Percentiles rank a stretch among this genome's conserved stretches.
These are phyloP conservation scores for Euphorbia pulcherrima DNA, from an alignment of 345 rosid genomes.

Conservation along the genomic window DNA sequence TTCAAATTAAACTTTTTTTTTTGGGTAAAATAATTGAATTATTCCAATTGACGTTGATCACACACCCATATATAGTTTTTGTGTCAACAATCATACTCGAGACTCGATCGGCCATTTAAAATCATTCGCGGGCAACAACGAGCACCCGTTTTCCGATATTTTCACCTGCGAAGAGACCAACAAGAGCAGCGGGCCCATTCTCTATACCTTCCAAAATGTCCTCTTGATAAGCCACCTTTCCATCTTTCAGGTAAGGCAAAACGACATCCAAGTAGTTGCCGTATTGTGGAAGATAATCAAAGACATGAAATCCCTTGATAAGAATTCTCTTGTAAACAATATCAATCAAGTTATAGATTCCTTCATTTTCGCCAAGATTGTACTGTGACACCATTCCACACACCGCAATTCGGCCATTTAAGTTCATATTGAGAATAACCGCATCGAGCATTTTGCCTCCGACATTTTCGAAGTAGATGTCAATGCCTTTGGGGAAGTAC, in stretches of 20 bases:
- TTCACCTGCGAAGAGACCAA: slow-evolving; percentile 25
- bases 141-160: slow-evolving; percentile 33
- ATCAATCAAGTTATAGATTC: slow-evolving; percentile 25
- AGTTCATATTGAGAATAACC: slow-evolving; percentile 48
- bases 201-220: slow-evolving; percentile 31
- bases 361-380: slow-evolving; percentile 22
- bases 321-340: slow-evolving; percentile 20
- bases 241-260: slow-evolving; percentile 23
- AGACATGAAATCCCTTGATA: slow-evolving; percentile 30
- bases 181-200: slow-evolving; percentile 22
- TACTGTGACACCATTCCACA: slow-evolving; percentile 66
- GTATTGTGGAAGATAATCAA: slow-evolving; percentile 19
- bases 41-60: no score
- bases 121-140: slow-evolving; percentile 26
- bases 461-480: slow-evolving; percentile 53
- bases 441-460: slow-evolving; percentile 58
- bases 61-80: no score
- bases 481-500: slow-evolving; percentile 56
- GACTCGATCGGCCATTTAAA: no score
- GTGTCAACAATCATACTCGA: no score
- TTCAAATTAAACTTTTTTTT: no score
- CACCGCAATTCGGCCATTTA: slow-evolving; percentile 35
- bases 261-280: slow-evolving; percentile 26
- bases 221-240: slow-evolving; percentile 22
- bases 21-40: no score